Conservation (phyloP, 1,284 basidiomycete genomes). For the Rhodotorula sp. region DNA sequence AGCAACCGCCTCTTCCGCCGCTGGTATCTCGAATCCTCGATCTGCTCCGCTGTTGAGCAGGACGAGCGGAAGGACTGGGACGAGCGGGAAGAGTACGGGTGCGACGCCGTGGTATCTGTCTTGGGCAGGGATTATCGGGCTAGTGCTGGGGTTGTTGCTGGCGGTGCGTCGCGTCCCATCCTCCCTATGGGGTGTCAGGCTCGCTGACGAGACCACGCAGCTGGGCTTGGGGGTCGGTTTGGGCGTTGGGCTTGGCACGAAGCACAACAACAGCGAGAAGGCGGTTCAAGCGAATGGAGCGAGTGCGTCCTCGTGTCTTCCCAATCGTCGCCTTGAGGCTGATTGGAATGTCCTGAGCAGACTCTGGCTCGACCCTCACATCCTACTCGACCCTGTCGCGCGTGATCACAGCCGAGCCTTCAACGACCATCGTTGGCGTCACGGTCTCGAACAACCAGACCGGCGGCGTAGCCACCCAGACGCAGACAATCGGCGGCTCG, state of each 20-base stretch:
- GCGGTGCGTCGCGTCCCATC: not conserved
- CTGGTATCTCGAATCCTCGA: not conserved
- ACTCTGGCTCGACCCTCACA: not conserved
- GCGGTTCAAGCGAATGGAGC: not conserved
- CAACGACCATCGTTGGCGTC: constrained; percentile 7
- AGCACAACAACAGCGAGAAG: constrained; percentile 2
- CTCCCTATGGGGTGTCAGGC: too few species aligned
- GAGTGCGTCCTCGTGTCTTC: not conserved
- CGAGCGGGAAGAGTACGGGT: constrained; percentile 16
- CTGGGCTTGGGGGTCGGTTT: constrained; percentile 30
- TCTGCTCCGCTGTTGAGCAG: constrained; percentile 2
- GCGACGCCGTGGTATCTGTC: constrained; percentile 25
- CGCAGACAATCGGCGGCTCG: constrained; percentile 19
- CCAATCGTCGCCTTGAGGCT: too few species aligned
- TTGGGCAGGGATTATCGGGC: constrained; percentile 5
- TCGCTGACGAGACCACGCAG: not conserved
- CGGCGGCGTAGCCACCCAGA: not conserved
- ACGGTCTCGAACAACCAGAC: not conserved
- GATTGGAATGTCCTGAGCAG: too few species aligned
- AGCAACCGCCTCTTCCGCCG: not conserved
- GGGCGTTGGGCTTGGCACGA: constrained; percentile 29
- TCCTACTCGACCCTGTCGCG: constrained; percentile 7
- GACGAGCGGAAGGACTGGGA: constrained; percentile 14
- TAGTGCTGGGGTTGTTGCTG: constrained; percentile 1
- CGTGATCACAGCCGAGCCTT: constrained; percentile 2